phyloP scores from a whole-genome alignment of 371 early-diverging fungal genomes.

The Vairimorpha ceranae region DNA sequence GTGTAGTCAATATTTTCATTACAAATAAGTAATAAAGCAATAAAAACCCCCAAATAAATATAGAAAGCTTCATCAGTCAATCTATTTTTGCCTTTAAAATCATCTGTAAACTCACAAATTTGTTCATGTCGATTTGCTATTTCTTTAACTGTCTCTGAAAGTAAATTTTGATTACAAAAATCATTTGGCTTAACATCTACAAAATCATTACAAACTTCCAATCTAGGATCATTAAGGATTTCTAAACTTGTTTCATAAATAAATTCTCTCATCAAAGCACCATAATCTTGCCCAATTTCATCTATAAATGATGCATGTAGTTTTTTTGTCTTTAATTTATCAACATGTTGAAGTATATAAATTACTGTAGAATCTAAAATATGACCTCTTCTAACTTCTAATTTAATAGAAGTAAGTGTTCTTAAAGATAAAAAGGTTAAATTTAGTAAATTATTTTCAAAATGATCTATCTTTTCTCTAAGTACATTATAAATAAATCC shows the following conservation, averaged over 20 bases:
- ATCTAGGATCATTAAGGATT: constrained; percentile 24
- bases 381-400: not conserved
- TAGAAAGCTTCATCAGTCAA: constrained; percentile 24
- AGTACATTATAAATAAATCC: not conserved
- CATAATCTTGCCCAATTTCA: constrained; percentile 53
- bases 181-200: constrained; percentile 25
- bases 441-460: not conserved
- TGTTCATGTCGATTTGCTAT: not conserved
- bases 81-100: not conserved
- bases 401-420: not conserved
- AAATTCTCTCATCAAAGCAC: constrained; percentile 40
- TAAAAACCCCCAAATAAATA: constrained; percentile 35
- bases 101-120: not conserved
- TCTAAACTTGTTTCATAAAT: constrained; percentile 25
- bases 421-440: not conserved
- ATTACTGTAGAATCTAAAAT: not conserved
- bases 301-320: constrained; percentile 20
- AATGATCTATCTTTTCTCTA: not conserved
- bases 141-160: not conserved
- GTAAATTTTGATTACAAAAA: not conserved
- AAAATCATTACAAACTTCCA: not conserved
- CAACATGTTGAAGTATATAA: not conserved
- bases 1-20: constrained; percentile 9
- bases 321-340: not conserved
- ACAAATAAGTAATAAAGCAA: constrained; percentile 15